Evolutionary conservation across 768 basidiomycete species (phyloP), one percentile per base, ranked within the genome.

Genomic region (Leucosporidium scottii): DNA sequence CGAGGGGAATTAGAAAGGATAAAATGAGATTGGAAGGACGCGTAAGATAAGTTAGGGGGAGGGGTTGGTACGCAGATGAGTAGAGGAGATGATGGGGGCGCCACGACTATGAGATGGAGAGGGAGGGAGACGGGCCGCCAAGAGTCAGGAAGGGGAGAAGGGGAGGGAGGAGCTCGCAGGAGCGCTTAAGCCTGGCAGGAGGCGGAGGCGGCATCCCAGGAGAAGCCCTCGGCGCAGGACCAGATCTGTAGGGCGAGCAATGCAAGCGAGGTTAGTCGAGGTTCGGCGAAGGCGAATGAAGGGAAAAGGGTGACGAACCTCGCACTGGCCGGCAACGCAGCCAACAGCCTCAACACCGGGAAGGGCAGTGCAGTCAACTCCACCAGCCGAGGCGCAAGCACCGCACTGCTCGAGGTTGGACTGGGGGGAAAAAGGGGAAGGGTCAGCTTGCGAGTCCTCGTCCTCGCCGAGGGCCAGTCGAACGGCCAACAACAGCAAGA

Each of bases 331-430:
- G 39, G 39, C 55, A n/a, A 56, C 30, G 61, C 70, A 71, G 27
- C 63, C 64, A 39, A 61, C 62, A 5, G 57, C 49, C 5, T 47
- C 50, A 55, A 59, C 66, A 6, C 66, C 66, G n/a, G 51, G 48
- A 31, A 70, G n/a, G 3, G 59, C 28, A 1, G 69, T 67, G 70
- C 70, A 71, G 67, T 71, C 70, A 23, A 66, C 64, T 4, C 70
- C 70, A 23, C 70, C 70, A 12, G 48, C 12, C 1, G 39, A 13
- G 5, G 66, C 66, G 61, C 70, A 71, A 7, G 55, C 66, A 34
- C 70, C 70, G 64, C 70, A 70, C 49, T 71, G 66, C 36, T 55
- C 64, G 47, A 64, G 65, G 27, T 61, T 62, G 21, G 59, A 30
- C 49, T 25, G 34, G 9, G 10, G 1, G 3, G 31, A 8, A 1